Base-by-base conservation (phyloP, 2,329 filamentous ascomycete species). In the Thielaviopsis ethacetica region DNA sequence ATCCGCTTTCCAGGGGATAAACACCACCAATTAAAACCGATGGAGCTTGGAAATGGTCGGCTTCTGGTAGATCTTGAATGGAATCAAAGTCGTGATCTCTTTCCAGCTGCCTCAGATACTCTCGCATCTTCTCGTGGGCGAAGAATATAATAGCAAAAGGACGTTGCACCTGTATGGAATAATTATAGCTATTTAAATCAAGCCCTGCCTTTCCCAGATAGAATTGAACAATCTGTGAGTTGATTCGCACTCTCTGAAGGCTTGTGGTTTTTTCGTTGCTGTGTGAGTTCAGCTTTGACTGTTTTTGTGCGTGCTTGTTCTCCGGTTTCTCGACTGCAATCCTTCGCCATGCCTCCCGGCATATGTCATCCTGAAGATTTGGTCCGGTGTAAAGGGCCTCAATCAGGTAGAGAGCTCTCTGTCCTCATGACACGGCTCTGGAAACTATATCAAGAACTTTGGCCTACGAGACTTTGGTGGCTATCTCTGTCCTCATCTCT, bases 121-220 rank as follows among this genome's bases (percentile, higher is more conserved):
- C 68, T 22, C 67, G 67, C 69, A 73, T 73, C 64, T 70, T 69
- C 5, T 71, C 69, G 53, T 75, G 73, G 57, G 71, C 71, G 65
- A 71, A 70, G 0, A 73, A 65, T 2, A 75, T 62, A 5, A 69
- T 56, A 64, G 71, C 71, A 65, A 75, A 75, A 0, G 73, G 73
- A 41, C 13, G 13, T 41, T 12, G 4, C 4, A 41, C 0, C 70
- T 64, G 63, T 72, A 64, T 17, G 74, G 74, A 1, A 71, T 73
- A 5, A 71, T 67, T 5, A 71, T 70, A 1, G 65, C n/a, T n/a
- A n/a, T n/a, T n/a, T 5, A 6, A 34, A 12, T 34, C 30, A 12
- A 12, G 12, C 30, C 68, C 1, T 68, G 69, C 44, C 69, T 63
- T 34, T 67, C 64, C 55, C 70, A 69, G 4, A 67, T 69, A 53